A percentile compares a stretch with the other conserved stretches of the same genome.
Conservation (phyloP, 2,329 filamentous ascomycete species). For the Colletotrichum australisinense region DNA sequence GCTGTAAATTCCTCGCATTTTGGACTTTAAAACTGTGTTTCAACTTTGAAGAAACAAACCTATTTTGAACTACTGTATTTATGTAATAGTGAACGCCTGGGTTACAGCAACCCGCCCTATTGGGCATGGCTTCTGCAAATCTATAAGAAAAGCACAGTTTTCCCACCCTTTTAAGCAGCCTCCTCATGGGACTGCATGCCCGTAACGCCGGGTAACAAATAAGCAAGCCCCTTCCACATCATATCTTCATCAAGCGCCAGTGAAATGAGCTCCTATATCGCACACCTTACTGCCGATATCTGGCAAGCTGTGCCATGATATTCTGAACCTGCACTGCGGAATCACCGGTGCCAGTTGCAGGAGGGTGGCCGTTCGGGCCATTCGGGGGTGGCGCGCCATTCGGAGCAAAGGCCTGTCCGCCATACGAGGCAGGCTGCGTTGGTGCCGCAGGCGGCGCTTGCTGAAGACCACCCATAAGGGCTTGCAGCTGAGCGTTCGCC, state of each 20-base stretch:
- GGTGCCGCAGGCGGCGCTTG: conserved; percentile 34
- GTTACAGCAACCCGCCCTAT: background rate
- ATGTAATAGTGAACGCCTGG: background rate
- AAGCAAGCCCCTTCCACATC: conserved; percentile 21
- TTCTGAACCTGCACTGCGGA: conserved; percentile 72
- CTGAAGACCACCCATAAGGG: conserved; percentile 53
- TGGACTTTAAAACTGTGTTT: background rate
- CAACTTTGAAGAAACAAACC: background rate
- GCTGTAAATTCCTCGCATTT: background rate
- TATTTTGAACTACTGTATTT: background rate
- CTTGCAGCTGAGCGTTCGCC: conserved; percentile 52
- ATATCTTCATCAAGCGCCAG: conserved; percentile 25
- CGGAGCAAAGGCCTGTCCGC: conserved; percentile 40
- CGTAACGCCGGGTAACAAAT: conserved; percentile 21
- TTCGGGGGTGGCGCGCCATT: conserved; percentile 41
- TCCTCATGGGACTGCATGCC: background rate
- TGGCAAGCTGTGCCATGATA: conserved; percentile 79
- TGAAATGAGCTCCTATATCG: background rate
- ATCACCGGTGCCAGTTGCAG: conserved; percentile 40
- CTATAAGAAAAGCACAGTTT: conserved; percentile 15
- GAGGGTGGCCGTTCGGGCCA: conserved; percentile 31
- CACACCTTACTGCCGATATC: conserved; percentile 64
- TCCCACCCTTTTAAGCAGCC: background rate
- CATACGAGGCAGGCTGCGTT: conserved; percentile 44
- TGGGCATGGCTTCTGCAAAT: background rate